Conservation (phyloP, 2,329 filamentous ascomycete species). For the Didymella arachidicola region DNA sequence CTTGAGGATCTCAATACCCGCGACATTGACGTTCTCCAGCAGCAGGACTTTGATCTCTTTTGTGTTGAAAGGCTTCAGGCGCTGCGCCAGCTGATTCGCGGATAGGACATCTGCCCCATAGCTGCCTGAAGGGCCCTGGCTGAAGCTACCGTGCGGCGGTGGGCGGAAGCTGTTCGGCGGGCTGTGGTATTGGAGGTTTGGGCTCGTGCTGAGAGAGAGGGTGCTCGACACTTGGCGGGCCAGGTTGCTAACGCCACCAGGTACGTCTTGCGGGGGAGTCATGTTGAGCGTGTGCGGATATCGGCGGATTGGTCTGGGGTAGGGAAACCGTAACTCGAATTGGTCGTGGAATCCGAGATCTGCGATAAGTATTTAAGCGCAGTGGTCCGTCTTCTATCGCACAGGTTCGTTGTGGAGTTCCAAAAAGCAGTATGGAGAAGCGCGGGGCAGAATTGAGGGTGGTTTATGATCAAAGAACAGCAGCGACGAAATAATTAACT, state of each 20-base stretch:
- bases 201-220: conserved; percentile 76
- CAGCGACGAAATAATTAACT: conserved; percentile 25
- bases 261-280: conserved; percentile 50
- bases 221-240: conserved; percentile 63
- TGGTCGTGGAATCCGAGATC: conserved; percentile 25
- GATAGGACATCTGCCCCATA: conserved; percentile 15
- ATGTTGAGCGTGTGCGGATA: conserved; percentile 36
- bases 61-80: conserved; percentile 92
- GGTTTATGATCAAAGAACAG: conserved; percentile 24
- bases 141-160: conserved; percentile 41
- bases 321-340: conserved; percentile 28
- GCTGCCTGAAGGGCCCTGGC: conserved; percentile 50
- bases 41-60: conserved; percentile 96
- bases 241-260: conserved; percentile 43
- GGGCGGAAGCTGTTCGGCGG: conserved; percentile 66
- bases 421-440: conserved; percentile 10
- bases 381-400: conserved; percentile 2
- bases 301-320: conserved; percentile 26
- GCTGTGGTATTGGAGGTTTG: conserved; percentile 77
- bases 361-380: conserved; percentile 14
- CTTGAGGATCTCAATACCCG: conserved; percentile 81
- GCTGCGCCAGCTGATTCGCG: conserved; percentile 65
- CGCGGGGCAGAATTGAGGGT: conserved; percentile 15
- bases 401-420: background rate
- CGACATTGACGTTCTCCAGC: conserved; percentile 94